Conservation (phyloP, 345 rosid species). For the Syzygium aqueum region DNA sequence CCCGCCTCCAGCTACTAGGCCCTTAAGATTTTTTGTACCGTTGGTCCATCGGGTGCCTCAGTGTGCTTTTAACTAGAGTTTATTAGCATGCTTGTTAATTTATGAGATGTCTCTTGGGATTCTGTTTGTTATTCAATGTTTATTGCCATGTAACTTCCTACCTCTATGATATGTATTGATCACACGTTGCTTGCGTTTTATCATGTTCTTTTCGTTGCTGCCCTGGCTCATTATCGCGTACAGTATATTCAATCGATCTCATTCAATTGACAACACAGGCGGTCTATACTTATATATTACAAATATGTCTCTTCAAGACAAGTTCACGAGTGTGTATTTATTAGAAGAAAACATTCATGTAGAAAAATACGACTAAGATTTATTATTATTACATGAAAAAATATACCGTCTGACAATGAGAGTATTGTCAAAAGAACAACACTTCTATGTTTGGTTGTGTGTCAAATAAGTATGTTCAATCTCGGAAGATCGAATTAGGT, state of each 20-base stretch:
- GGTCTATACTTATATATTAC: not conserved
- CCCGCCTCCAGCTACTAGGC: constrained; percentile 17
- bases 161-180: not conserved
- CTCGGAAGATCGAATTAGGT: not conserved
- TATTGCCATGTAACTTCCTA: not conserved
- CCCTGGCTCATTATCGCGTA: not conserved
- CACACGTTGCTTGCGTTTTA: not conserved
- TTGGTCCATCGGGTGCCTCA: not conserved
- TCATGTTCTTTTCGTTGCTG: not conserved
- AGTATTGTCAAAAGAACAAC: not conserved
- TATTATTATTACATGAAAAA: not conserved
- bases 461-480: not conserved
- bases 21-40: not conserved
- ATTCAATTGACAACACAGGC: not conserved
- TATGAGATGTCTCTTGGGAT: not conserved
- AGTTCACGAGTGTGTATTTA: not conserved
- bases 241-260: not conserved
- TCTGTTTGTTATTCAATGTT: not conserved
- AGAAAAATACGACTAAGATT: not conserved
- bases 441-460: not conserved
- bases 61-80: not conserved
- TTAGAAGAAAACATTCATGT: not conserved
- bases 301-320: not conserved
- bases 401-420: not conserved
- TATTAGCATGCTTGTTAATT: not conserved